Conservation (phyloP, 2,329 filamentous ascomycete genomes). For the Aspergillus oerlinghausenensis region DNA sequence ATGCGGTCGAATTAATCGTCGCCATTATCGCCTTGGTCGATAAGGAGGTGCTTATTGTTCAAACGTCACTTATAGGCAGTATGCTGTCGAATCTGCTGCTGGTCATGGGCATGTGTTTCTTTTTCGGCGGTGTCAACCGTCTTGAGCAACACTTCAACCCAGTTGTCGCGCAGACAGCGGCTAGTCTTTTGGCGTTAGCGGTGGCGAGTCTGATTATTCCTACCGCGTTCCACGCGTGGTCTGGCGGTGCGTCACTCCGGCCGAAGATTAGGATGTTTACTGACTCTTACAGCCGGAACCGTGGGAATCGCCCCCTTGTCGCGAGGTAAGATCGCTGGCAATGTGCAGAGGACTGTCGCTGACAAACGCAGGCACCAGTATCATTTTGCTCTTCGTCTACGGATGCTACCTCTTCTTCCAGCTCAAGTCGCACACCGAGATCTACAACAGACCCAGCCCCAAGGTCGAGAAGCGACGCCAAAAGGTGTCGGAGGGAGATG, state of each 20-base stretch:
- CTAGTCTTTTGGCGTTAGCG: constrained; percentile 72
- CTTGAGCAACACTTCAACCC: constrained; percentile 86
- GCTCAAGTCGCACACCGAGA: constrained; percentile 72
- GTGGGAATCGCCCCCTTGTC: constrained; percentile 28
- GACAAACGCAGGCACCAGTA: constrained; percentile 46
- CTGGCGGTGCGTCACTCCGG: constrained; percentile 26
- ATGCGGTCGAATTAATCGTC: constrained; percentile 85
- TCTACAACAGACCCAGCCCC: constrained; percentile 75
- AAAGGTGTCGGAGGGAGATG: constrained; percentile 48
- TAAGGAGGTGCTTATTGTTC: constrained; percentile 74
- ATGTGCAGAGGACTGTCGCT: background rate
- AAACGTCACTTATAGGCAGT: constrained; percentile 86
- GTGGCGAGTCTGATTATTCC: constrained; percentile 83
- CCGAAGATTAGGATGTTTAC: background rate
- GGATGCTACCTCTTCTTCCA: constrained; percentile 83
- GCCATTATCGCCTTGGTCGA: constrained; percentile 76
- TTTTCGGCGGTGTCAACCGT: constrained; percentile 75
- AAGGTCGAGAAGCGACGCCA: constrained; percentile 62
- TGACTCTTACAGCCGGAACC: constrained; percentile 21
- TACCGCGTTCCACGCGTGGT: constrained; percentile 70
- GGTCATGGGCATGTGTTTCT: constrained; percentile 89
- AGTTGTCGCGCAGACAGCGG: constrained; percentile 84
- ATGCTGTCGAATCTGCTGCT: constrained; percentile 88
- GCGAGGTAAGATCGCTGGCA: constrained; percentile 20
- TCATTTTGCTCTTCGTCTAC: constrained; percentile 83